Percentiles rank a stretch among this genome's conserved stretches.
These are phyloP conservation scores for Clarireedia sp. DNA, from an alignment of 2,329 filamentous ascomycete genomes.

Conservation along the genomic window DNA sequence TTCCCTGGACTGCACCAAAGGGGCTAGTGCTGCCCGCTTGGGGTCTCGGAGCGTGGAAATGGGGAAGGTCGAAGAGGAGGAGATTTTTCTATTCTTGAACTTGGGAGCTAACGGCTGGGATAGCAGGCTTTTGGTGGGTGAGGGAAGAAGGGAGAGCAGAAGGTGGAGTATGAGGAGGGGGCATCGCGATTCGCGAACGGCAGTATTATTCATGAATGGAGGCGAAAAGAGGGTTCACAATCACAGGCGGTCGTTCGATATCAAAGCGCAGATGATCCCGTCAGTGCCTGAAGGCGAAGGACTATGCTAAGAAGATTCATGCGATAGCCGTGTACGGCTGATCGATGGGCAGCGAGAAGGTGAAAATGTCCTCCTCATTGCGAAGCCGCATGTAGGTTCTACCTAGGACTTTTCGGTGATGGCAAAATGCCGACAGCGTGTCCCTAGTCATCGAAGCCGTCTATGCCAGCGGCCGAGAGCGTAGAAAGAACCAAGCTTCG, in stretches of 20 bases:
- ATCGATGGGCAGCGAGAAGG: background rate
- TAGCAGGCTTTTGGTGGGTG: background rate
- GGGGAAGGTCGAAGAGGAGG: background rate
- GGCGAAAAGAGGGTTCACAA: background rate
- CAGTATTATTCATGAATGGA: background rate
- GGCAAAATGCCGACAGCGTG: background rate
- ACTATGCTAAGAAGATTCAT: background rate
- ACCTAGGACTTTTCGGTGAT: background rate
- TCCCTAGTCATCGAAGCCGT: background rate
- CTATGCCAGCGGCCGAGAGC: background rate
- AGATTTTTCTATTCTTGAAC: conserved; percentile 3
- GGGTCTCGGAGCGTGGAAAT: conserved; percentile 1
- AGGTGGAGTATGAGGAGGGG: background rate
- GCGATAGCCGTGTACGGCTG: background rate
- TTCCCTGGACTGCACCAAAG: background rate
- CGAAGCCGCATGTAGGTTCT: background rate
- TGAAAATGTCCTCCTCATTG: background rate
- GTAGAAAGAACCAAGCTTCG: conserved; percentile 3
- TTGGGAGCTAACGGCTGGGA: background rate
- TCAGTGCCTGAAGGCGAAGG: background rate
- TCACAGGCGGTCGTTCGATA: background rate
- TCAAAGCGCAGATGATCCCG: conserved; percentile 2
- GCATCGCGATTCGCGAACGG: background rate
- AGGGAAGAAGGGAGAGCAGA: background rate
- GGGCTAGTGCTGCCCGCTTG: conserved; percentile 1